Evolutionary conservation across 2,329 filamentous ascomycete genomes (phyloP).

Genomic region (Colletotrichum zoysiae): DNA sequence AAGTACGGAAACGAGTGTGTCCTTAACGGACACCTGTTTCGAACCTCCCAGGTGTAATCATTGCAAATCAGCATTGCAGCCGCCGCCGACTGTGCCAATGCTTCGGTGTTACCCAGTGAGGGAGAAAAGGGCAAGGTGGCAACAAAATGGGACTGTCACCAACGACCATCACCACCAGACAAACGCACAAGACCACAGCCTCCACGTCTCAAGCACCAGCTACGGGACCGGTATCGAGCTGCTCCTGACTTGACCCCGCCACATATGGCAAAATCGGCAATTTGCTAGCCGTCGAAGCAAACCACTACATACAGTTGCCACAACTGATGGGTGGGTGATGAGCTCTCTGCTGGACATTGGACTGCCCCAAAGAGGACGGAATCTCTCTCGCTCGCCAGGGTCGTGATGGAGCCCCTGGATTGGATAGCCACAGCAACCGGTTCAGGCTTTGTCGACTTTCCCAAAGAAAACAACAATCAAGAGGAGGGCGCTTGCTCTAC

Average conservation of each 20-base stretch:
- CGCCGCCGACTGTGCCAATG: background rate
- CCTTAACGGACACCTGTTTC: background rate
- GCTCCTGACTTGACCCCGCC: background rate
- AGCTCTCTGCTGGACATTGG: background rate
- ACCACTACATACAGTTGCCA: background rate
- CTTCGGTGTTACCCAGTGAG: background rate
- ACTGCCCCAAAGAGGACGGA: too few relatives aligned
- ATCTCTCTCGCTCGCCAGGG: background rate
- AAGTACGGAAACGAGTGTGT: background rate
- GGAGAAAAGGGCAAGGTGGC: constrained; percentile 9
- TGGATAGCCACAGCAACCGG: background rate
- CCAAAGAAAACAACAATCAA: background rate
- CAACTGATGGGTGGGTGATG: background rate
- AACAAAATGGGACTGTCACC: constrained; percentile 5
- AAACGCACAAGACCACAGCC: background rate
- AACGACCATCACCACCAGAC: background rate
- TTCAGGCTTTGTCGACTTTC: background rate
- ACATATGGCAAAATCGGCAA: background rate
- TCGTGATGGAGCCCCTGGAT: background rate
- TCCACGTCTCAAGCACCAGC: background rate
- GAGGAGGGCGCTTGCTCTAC: background rate
- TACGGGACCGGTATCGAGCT: background rate
- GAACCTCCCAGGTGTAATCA: background rate
- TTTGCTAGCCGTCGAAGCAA: background rate
- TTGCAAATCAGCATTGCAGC: background rate